These are phyloP conservation scores for Xylaria sp. DNA, from an alignment of 495 filamentous ascomycete genomes.

Conservation along the genomic window DNA sequence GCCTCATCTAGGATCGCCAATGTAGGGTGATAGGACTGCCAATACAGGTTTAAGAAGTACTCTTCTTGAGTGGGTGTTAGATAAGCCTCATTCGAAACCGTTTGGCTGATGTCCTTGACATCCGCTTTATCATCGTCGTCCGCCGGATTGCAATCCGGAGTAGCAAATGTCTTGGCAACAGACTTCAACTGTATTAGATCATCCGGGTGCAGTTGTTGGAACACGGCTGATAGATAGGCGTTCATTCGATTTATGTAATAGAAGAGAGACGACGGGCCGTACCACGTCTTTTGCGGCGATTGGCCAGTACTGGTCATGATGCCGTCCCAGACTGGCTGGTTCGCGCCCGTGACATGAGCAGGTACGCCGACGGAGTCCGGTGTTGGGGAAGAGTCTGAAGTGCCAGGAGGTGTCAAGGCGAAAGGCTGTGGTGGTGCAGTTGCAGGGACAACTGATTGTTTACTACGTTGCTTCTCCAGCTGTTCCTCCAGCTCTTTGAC, in stretches of 20 bases:
- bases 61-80: constrained; percentile 54
- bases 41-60: constrained; percentile 56
- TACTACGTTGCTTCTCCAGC: constrained; percentile 31
- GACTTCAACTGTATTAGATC: constrained; percentile 31
- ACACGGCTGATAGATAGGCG: constrained; percentile 40
- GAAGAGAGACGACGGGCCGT: constrained; percentile 49
- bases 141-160: constrained; percentile 28
- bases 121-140: constrained; percentile 25
- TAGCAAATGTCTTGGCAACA: constrained; percentile 26
- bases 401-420: constrained; percentile 26
- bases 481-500: constrained; percentile 50
- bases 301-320: constrained; percentile 41
- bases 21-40: constrained; percentile 54
- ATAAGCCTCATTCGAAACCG: constrained; percentile 28
- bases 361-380: constrained; percentile 16
- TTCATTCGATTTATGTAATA: constrained; percentile 49
- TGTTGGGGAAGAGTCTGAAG: constrained; percentile 17
- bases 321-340: constrained; percentile 33
- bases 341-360: constrained; percentile 14
- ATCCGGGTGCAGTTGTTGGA: constrained; percentile 40
- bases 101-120: constrained; percentile 8
- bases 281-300: constrained; percentile 42
- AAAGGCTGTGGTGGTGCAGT: constrained; percentile 10
- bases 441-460: background rate
- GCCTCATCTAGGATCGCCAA: constrained; percentile 53